A percentile compares a stretch with the other conserved stretches of the same genome.
Conservation (phyloP, 495 filamentous ascomycete genomes). For the Cercophora samala region DNA sequence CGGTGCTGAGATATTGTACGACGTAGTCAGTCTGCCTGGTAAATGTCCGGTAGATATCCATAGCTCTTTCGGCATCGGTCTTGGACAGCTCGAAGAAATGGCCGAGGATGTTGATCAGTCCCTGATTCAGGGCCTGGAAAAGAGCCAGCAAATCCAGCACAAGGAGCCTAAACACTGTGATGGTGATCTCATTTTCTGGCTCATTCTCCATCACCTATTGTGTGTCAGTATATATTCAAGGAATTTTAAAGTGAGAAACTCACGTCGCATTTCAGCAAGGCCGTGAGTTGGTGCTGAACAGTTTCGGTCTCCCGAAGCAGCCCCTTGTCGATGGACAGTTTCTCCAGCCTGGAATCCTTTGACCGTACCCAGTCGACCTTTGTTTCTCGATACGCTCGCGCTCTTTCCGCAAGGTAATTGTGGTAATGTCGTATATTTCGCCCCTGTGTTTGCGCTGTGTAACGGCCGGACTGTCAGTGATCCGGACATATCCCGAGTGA, state of each 20-base stretch:
- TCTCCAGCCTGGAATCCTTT: slow-evolving; percentile 78
- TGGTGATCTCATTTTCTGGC: slow-evolving; percentile 93
- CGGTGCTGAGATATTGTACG: slow-evolving; percentile 82
- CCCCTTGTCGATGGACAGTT: slow-evolving; percentile 87
- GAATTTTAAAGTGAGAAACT: not conserved
- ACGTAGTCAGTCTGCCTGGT: slow-evolving; percentile 88
- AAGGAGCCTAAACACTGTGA: slow-evolving; percentile 91
- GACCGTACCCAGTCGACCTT: slow-evolving; percentile 86
- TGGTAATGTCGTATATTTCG: slow-evolving; percentile 92
- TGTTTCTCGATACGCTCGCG: slow-evolving; percentile 75
- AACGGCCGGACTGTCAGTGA: slow-evolving; percentile 10
- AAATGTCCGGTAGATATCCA: slow-evolving; percentile 91
- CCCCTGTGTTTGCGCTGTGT: slow-evolving; percentile 85
- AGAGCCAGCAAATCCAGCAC: slow-evolving; percentile 86
- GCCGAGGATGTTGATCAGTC: slow-evolving; percentile 93
- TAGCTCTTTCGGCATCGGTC: slow-evolving; percentile 84
- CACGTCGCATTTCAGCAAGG: slow-evolving; percentile 86
- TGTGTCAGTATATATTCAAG: not conserved
- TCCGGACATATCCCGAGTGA: not conserved
- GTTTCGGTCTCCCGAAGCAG: slow-evolving; percentile 87
- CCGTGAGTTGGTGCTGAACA: slow-evolving; percentile 84
- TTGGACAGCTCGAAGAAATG: slow-evolving; percentile 99
- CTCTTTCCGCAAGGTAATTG: slow-evolving; percentile 78
- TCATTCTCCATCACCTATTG: slow-evolving; percentile 62
- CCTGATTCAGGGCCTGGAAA: slow-evolving; percentile 95